A percentile compares a stretch with the other conserved stretches of the same genome.
These are phyloP conservation scores for Boeremia lycopersici DNA, from an alignment of 2,329 filamentous ascomycete genomes.

Conservation along the genomic window DNA sequence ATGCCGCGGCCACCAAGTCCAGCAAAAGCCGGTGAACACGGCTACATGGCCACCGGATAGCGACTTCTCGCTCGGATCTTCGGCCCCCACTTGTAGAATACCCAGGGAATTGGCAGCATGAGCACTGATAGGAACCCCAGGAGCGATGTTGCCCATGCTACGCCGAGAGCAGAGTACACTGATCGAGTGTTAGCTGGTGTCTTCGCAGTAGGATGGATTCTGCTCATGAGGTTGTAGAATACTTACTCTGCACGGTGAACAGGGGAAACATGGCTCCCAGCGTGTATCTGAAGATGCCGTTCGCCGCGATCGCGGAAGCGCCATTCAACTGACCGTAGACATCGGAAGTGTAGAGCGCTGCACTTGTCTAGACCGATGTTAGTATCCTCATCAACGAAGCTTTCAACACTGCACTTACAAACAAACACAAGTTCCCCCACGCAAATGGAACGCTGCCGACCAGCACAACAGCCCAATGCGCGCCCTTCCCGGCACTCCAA, in stretches of 20 bases:
- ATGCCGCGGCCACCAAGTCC: no score
- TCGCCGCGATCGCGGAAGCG: conserved; percentile 46
- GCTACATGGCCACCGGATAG: conserved; percentile 12
- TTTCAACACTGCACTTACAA: conserved; percentile 52
- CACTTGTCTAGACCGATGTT: conserved; percentile 23
- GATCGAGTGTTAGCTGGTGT: background rate
- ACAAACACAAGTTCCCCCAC: conserved; percentile 66
- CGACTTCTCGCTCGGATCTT: conserved; percentile 10
- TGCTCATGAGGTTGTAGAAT: no score
- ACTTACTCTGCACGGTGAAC: conserved; percentile 46
- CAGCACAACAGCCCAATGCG: conserved; percentile 59
- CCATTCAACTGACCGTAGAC: conserved; percentile 42
- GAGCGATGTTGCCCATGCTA: conserved; percentile 49
- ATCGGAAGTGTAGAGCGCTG: conserved; percentile 39
- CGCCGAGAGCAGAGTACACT: conserved; percentile 43
- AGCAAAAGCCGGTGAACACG: background rate
- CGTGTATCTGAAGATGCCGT: conserved; percentile 46
- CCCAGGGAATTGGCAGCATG: conserved; percentile 38
- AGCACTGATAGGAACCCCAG: conserved; percentile 48
- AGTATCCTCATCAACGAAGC: no score
- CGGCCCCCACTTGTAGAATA: conserved; percentile 34
- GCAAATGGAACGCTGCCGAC: conserved; percentile 62
- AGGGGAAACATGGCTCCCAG: conserved; percentile 46
- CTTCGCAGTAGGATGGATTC: background rate
- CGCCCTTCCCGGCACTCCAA: conserved; percentile 57